phyloP scores from a whole-genome alignment of 768 basidiomycete species.

The Pisolithus tinctorius region DNA sequence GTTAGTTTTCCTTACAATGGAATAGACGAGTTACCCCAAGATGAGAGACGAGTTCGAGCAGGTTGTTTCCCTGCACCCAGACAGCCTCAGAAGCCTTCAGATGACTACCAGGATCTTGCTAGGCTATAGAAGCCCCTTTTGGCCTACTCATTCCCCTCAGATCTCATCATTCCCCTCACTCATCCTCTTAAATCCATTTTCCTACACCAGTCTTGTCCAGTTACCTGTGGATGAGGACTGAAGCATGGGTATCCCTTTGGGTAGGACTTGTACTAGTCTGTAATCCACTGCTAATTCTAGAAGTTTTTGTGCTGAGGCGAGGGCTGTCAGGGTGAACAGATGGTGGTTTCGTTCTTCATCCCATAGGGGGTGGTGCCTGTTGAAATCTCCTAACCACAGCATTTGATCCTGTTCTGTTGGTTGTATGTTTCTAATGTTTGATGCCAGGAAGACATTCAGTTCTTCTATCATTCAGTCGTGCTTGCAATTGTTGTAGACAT shows the following conservation, averaged over 20 bases:
- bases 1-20: too few relatives aligned
- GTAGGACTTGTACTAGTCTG: constrained; percentile 30
- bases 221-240: constrained; percentile 24
- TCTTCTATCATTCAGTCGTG: background rate
- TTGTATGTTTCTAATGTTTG: background rate
- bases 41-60: too few relatives aligned
- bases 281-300: constrained; percentile 19
- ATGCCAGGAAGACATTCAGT: background rate
- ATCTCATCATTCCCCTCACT: too few relatives aligned
- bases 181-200: too few relatives aligned
- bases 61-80: too few relatives aligned
- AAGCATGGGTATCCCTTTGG: constrained; percentile 29
- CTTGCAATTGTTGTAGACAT: constrained; percentile 8
- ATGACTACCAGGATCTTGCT: too few relatives aligned
- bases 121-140: too few relatives aligned
- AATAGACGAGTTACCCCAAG: too few relatives aligned
- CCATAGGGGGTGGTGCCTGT: constrained; percentile 29
- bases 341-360: constrained; percentile 15
- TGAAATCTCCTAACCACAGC: constrained; percentile 24
- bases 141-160: too few relatives aligned
- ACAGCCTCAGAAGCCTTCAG: too few relatives aligned
- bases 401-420: constrained; percentile 7
- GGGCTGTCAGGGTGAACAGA: constrained; percentile 12
- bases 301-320: constrained; percentile 17
- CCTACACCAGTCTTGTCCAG: constrained; percentile 1